These are phyloP conservation scores for Lentinula raphanica DNA, from an alignment of 768 basidiomycete species.

Conservation along the genomic window DNA sequence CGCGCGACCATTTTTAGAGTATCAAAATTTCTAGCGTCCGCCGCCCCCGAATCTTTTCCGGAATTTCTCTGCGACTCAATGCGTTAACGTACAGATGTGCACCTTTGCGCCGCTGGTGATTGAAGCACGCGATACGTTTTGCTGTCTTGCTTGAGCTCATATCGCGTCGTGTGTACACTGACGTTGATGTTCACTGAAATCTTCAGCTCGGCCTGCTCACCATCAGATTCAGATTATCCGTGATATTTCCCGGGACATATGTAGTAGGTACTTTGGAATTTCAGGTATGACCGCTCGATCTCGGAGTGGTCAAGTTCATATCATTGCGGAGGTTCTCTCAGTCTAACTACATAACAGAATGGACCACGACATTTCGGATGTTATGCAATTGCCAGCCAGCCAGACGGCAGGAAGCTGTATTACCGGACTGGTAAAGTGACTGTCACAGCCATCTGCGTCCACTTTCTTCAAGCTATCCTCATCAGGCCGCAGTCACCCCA, in stretches of 20 bases:
- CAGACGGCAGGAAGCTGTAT: background rate
- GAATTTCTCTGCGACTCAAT: background rate
- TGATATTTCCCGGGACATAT: background rate
- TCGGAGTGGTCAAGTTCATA: background rate
- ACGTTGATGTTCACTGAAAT: background rate
- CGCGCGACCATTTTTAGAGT: background rate
- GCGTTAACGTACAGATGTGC: background rate
- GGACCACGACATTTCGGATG: background rate
- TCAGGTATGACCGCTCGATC: background rate
- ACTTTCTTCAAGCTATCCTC: background rate
- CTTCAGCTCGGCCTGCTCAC: background rate
- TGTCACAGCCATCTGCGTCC: background rate
- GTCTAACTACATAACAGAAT: background rate
- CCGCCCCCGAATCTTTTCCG: constrained; percentile 2
- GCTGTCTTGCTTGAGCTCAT: background rate
- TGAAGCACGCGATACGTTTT: background rate
- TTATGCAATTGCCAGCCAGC: background rate
- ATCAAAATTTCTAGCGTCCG: background rate
- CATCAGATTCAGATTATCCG: background rate
- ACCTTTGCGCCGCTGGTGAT: background rate
- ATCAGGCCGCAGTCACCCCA: background rate
- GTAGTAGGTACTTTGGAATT: too few species aligned
- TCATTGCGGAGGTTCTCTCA: background rate
- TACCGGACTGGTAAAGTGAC: background rate
- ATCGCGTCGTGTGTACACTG: background rate